Base-by-base conservation (phyloP, 192 early-diverging fungal genomes). In the Linnemannia schmuckeri region DNA sequence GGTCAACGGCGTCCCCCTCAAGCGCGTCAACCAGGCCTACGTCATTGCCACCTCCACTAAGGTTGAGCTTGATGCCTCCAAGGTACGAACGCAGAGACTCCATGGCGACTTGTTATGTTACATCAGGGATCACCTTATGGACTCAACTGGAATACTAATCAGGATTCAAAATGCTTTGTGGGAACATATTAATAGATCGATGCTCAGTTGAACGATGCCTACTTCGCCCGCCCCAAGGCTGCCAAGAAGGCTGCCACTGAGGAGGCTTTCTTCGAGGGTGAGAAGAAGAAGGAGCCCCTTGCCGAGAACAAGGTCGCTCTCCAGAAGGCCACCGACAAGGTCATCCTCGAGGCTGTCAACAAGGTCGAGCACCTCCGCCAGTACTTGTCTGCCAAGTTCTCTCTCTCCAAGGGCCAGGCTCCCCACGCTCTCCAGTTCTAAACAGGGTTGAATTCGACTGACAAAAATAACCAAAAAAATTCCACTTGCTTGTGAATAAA, bases 11-110 rank as follows among this genome's bases (percentile, higher is more conserved):
- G 97, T 99, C 76, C 99, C 99, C 49, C 92, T 99, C 78, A 94
- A 96, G 80, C 96, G 99, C 69, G 97, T 99, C 89, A 97, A 98
- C 96, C 98, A 98, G 94, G 97, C 98, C 81, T 99, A 98, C 92
- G 99, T 97, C 85, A 96, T 99, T 90, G 98, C 98, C 87, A 99
- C 98, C 88, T 99, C 99, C 85, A 99, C 99, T 94, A 99, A 98
- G 94, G 87, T 99, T 75, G 97, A 99, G 88, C 73, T 99, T 74
- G 91, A 94, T 78, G 90, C 90, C 79, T 92, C 94, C 89, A 91
- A 93, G 88, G 93, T 94, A 74, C 96, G 38, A 52, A 46, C 10
- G 22, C 35, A 10, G 41, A 24, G 54, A 5, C 24, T 22, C 42
- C 8, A 8, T 46, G 44, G 44, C 42, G 3, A 13, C 44, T 46